Percentiles rank a stretch among this genome's conserved stretches.
Conservation (phyloP, 352 stramenopile species). For the Globisporangium paddicum region DNA sequence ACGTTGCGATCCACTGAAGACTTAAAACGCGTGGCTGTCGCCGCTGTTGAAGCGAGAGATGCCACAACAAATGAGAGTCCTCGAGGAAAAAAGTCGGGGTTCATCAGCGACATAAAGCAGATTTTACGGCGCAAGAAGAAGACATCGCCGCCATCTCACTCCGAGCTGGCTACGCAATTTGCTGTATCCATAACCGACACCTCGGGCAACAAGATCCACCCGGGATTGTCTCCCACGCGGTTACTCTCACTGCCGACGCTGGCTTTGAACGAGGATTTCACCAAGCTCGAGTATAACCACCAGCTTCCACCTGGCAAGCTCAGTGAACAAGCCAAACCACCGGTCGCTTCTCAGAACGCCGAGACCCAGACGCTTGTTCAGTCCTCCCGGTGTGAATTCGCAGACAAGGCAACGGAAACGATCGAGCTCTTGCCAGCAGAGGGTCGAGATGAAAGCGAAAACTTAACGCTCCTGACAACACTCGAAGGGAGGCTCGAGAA, state of each 20-base stretch:
- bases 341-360: neutral
- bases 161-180: neutral
- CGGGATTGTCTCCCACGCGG: neutral
- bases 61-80: neutral
- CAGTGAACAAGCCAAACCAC: neutral
- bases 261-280: neutral
- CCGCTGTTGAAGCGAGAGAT: neutral
- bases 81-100: constrained; percentile 1
- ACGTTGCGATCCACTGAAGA: constrained; percentile 6
- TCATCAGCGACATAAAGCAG: constrained; percentile 15
- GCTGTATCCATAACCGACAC: neutral
- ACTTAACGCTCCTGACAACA: neutral
- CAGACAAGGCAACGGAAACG: constrained; percentile 3
- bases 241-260: neutral
- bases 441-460: neutral
- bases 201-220: too few relatives aligned
- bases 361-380: neutral
- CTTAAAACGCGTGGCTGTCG: neutral
- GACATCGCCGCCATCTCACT: neutral
- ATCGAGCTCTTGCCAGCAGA: neutral
- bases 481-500: constrained; percentile 15
- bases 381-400: neutral
- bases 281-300: neutral
- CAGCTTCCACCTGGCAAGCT: neutral
- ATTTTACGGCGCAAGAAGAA: constrained; percentile 14